These are phyloP conservation scores for Colletotrichum karsti DNA, from an alignment of 2,329 filamentous ascomycete genomes.

Conservation along the genomic window DNA sequence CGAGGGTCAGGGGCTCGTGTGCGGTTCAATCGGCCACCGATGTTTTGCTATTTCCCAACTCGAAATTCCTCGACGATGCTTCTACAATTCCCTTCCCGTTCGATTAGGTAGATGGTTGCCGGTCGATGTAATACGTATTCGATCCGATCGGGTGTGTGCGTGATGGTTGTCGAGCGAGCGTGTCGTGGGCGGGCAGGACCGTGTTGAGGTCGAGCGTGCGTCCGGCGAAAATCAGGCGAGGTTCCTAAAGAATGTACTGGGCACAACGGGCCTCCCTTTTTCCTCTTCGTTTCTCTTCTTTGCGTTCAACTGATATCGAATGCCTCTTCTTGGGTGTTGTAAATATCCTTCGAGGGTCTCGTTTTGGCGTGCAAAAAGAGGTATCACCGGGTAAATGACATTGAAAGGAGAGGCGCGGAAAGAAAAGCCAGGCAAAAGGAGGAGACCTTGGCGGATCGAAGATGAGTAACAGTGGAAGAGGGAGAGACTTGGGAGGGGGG, in stretches of 20 bases:
- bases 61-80: not conserved
- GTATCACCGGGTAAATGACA: constrained; percentile 26
- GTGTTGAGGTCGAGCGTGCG: constrained; percentile 22
- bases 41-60: not conserved
- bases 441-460: constrained; percentile 24
- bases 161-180: constrained; percentile 17
- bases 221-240: constrained; percentile 15
- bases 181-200: constrained; percentile 8
- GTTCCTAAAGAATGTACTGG: constrained; percentile 26
- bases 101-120: not conserved
- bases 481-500: constrained; percentile 35
- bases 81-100: not conserved
- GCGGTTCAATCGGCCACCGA: not conserved
- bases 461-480: constrained; percentile 29
- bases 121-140: not conserved
- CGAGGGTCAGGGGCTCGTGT: not conserved
- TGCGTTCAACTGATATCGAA: not conserved
- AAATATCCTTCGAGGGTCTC: not conserved
- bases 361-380: constrained; percentile 21
- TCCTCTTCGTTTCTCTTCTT: not conserved
- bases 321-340: not conserved
- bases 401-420: constrained; percentile 18
- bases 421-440: constrained; percentile 26
- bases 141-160: constrained; percentile 18
- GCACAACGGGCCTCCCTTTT: constrained; percentile 8